Conservation (phyloP, 441 rosid species). For the Jatropha multifida region DNA sequence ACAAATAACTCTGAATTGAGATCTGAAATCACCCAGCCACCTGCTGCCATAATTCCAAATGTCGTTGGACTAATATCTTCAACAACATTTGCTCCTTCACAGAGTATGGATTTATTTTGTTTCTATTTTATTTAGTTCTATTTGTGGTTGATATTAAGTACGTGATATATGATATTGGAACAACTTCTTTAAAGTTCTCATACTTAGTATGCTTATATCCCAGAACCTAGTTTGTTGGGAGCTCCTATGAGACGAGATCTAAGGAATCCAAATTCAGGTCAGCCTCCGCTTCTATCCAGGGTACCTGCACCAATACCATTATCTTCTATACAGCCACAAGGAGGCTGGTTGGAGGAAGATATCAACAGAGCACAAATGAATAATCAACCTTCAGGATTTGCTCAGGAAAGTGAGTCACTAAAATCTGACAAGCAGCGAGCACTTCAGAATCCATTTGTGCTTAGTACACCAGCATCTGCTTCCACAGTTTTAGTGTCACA, state of each 20-base stretch:
- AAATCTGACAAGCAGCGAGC: slow-evolving; percentile 45
- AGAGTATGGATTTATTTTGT: slow-evolving; percentile 44
- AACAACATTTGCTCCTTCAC: slow-evolving; percentile 42
- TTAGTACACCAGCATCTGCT: slow-evolving; percentile 33
- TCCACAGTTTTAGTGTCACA: slow-evolving; percentile 37
- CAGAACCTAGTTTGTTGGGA: slow-evolving; percentile 83
- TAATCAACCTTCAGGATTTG: slow-evolving; percentile 27
- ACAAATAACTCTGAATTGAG: slow-evolving; percentile 45
- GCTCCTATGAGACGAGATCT: slow-evolving; percentile 64
- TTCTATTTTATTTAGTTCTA: background rate
- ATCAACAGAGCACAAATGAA: slow-evolving; percentile 21
- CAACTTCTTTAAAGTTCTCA: background rate
- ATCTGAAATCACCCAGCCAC: slow-evolving; percentile 53
- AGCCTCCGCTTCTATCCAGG: slow-evolving; percentile 60
- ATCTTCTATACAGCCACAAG: slow-evolving; percentile 44
- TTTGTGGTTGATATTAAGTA: slow-evolving; percentile 11
- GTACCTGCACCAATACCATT: slow-evolving; percentile 42
- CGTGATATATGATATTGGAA: slow-evolving; percentile 1
- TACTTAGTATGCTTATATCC: slow-evolving; percentile 25
- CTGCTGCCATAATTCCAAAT: slow-evolving; percentile 41
- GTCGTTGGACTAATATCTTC: slow-evolving; percentile 37
- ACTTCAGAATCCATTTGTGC: slow-evolving; percentile 42
- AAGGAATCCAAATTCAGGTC: slow-evolving; percentile 56
- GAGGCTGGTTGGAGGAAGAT: slow-evolving; percentile 72
- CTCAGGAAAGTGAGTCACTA: slow-evolving; percentile 39